These are phyloP conservation scores for Coemansia sp. DNA, from an alignment of 192 early-diverging fungal genomes.

Conservation along the genomic window DNA sequence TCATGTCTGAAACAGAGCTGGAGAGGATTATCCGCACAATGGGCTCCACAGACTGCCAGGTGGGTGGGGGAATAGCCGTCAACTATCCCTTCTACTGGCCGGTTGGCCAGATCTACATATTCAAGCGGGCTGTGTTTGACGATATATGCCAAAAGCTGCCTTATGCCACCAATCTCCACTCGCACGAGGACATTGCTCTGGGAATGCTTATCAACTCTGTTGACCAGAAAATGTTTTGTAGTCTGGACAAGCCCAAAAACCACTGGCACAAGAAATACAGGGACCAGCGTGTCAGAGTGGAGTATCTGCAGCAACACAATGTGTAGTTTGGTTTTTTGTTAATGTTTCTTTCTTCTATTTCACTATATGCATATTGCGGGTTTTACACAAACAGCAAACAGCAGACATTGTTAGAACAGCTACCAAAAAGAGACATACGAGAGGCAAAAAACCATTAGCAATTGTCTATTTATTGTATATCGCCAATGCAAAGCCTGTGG, in stretches of 20 bases:
- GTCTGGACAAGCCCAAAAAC: background rate
- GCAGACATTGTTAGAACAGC: no score
- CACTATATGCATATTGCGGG: no score
- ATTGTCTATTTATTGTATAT: no score
- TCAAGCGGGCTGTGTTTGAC: conserved; percentile 3
- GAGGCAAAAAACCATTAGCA: no score
- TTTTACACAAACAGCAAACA: no score
- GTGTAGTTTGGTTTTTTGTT: no score
- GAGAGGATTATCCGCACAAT: conserved; percentile 1
- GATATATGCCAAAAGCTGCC: background rate
- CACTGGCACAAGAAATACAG: conserved; percentile 2
- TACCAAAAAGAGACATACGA: no score
- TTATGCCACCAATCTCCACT: no score
- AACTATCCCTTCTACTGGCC: conserved; percentile 10
- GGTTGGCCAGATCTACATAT: conserved; percentile 7
- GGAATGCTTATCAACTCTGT: background rate
- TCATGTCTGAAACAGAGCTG: conserved; percentile 5
- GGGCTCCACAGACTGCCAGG: conserved; percentile 2
- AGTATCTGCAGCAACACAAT: conserved; percentile 3
- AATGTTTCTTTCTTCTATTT: no score
- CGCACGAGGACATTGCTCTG: background rate
- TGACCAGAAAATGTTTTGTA: background rate
- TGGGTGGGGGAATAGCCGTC: conserved; percentile 5
- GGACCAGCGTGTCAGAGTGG: background rate
- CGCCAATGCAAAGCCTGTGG: no score